Evolutionary conservation across 305 asterid species (phyloP).

Genomic region (Fraxinus ornus): DNA sequence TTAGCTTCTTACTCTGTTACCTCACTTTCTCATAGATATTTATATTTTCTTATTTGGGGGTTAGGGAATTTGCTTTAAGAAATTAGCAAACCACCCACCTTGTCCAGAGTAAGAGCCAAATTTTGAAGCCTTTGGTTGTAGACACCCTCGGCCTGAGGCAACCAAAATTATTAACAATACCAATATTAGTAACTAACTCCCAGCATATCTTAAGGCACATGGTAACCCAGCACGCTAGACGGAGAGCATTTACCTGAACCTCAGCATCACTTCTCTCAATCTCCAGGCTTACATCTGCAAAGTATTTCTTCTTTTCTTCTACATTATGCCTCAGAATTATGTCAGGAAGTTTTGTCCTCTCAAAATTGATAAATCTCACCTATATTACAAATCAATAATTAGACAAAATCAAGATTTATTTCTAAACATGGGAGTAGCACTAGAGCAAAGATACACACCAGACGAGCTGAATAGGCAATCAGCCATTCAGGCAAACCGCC

Average conservation of each 20-base stretch:
- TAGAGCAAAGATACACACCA: constrained; percentile 47
- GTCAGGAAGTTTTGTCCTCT: constrained; percentile 86
- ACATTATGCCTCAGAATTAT: constrained; percentile 82
- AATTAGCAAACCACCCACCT: constrained; percentile 50
- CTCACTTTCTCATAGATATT: background rate
- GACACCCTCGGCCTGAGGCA: constrained; percentile 93
- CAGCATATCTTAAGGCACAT: background rate
- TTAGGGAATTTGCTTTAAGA: background rate
- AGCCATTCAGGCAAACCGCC: constrained; percentile 98
- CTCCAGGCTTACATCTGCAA: constrained; percentile 76
- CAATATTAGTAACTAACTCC: background rate
- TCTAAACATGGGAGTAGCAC: constrained; percentile 9
- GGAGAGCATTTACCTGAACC: constrained; percentile 63
- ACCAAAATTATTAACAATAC: constrained; percentile 17
- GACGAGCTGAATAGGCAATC: constrained; percentile 85
- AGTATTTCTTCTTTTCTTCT: constrained; percentile 90
- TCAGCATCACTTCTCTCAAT: constrained; percentile 94
- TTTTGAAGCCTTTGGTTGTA: constrained; percentile 96
- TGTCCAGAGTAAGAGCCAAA: constrained; percentile 95
- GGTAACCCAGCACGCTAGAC: background rate
- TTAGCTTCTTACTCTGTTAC: background rate
- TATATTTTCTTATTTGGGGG: background rate
- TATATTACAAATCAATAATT: constrained; percentile 35
- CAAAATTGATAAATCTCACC: constrained; percentile 97
- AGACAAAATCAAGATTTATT: constrained; percentile 20